Percentiles rank a stretch among this genome's conserved stretches.
These are phyloP conservation scores for Mentha longifolia DNA, from an alignment of 257 asterid species.

Conservation along the genomic window DNA sequence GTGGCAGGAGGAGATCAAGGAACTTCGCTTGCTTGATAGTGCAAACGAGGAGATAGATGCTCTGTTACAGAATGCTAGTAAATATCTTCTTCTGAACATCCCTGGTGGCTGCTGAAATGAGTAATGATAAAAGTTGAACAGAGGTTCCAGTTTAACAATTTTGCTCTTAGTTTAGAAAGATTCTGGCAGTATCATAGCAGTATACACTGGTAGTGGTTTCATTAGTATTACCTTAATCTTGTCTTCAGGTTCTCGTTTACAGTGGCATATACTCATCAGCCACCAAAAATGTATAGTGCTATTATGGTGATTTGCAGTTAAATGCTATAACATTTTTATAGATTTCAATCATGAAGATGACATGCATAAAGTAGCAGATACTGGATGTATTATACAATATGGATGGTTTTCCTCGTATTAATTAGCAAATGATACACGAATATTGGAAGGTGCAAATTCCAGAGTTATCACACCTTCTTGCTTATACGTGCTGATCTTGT, in stretches of 20 bases:
- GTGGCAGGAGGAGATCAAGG: conserved; percentile 92
- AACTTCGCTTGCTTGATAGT: conserved; percentile 71
- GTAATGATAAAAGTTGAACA: background rate
- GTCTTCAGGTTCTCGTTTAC: conserved; percentile 9
- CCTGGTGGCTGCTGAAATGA: conserved; percentile 49
- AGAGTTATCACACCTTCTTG: no score
- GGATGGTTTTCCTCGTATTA: background rate
- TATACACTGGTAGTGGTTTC: conserved; percentile 17
- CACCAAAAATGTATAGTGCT: background rate
- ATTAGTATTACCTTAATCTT: conserved; percentile 9
- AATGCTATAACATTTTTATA: background rate
- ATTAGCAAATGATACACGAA: no score
- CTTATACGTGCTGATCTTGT: background rate
- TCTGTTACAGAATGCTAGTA: conserved; percentile 68
- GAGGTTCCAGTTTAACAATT: conserved; percentile 15
- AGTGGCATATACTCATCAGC: background rate
- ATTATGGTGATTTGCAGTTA: no score
- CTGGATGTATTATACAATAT: conserved; percentile 2
- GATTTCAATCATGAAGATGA: background rate
- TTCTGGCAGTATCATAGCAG: background rate
- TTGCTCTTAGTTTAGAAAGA: conserved; percentile 23
- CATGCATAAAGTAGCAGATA: background rate
- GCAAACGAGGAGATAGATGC: conserved; percentile 74
- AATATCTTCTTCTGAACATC: conserved; percentile 58
- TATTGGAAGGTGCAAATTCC: no score